Base-by-base conservation (phyloP, 345 rosid genomes). In the Passiflora organensis region DNA sequence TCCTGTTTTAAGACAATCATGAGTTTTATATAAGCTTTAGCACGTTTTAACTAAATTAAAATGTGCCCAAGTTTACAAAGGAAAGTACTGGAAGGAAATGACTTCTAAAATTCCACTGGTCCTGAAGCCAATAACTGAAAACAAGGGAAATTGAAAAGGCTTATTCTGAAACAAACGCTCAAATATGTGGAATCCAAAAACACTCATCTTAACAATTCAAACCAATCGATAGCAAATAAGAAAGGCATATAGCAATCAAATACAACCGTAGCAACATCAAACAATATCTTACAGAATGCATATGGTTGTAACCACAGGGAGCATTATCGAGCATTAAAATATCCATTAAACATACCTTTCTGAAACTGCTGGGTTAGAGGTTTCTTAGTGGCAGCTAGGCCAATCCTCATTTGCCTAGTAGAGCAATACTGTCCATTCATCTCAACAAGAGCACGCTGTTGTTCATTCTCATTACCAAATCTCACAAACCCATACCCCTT, bases 1-100 rank as follows among this genome's bases (percentile, higher is more conserved):
- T 80, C 98, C 96, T 91, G 96, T 89, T 91, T 91, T 93, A 78
- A 84, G 89, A 91, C 84, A 82, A 91, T 3, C 82, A 91, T 76
- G 91, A 91, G 89, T 81, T 73, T 77, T 80, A 76, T 65, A 88
- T 91, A 78, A 91, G 98, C 71, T 86, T 81, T 76, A 69, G 81
- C 78, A 75, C 56, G 77, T 81, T 81, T 82, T 74, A 74, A 74
- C 45, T 51, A 53, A 75, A 76, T 73, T 78, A 82, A n/a, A 79
- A 80, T 65, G 78, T 28, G 78, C 76, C 82, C 69, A 80, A 78
- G 66, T 76, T 80, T 80, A 78, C 71, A 82, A 71, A 81, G 80
- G 80, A 21, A 81, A 77, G 69, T 65, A 66, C 77, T 58, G 83
- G 85, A 80, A 80, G 84, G 82, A 78, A 85, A 76, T 66, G 77